Base-by-base conservation (phyloP, 2,329 filamentous ascomycete genomes). In the Trichophyton mentagrophytes region DNA sequence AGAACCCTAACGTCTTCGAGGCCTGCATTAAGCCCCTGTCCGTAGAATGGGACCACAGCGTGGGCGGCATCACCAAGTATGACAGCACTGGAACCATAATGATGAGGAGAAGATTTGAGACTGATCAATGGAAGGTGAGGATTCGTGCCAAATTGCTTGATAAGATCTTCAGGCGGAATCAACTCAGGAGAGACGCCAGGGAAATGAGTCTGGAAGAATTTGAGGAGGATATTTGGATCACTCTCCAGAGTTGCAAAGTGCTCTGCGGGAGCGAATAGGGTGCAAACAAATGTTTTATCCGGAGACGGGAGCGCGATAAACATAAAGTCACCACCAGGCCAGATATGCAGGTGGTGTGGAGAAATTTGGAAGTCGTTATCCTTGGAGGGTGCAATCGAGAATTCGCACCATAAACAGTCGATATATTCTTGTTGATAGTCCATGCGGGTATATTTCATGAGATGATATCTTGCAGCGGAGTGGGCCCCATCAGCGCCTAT, bases 1-100 rank as follows among this genome's bases (percentile, higher is more conserved):
- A 99, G 82, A 3, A 95, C 85, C 6, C 88, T 85, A 11, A 99
- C 90, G 68, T 96, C 92, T 76, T 99, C 93, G 47, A 99, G 83
- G 0, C 93, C 93, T 0, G 93, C 88, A 69, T 99, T 99, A 85
- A 99, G 95, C 42, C 93, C 93, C 73, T 99, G 93, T 0, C 93
- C 93, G 72, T 97, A 99, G 74, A 99, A 99, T 0, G 93, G 93
- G 0, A 99, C 90, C 86, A 99, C 96, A 61, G 95, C 93, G 72
- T 99, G 93, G 0, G 93, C 91, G 6, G 93, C 90, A 71, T 99
- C 93, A 62, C 93, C 93, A 40, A 99, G 72, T 57, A 99, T 89
- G 62, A 95, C 90, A 36, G 82, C 90, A 0, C 85, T 87, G 25
- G 84, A 84, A 57, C 76, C 79, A 76, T 84, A 90, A 76, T 96